A percentile compares a stretch with the other conserved stretches of the same genome.
Conservation (phyloP, 208 protist species). For the Leishmania turanica region DNA sequence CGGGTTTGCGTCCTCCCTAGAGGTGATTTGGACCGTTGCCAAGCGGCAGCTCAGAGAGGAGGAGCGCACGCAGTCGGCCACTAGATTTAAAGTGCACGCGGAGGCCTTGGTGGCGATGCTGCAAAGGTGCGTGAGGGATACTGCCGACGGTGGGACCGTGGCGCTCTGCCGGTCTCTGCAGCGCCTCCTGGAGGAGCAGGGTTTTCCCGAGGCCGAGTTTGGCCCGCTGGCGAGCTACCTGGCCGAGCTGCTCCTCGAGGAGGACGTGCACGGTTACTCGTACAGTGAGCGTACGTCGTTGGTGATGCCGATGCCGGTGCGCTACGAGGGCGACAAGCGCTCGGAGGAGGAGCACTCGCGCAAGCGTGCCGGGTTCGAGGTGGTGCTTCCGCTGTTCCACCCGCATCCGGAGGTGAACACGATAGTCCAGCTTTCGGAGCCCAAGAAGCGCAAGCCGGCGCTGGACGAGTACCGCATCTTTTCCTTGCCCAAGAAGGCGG, state of each 20-base stretch:
- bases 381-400: slow-evolving; percentile 61
- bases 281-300: slow-evolving; percentile 62
- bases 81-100: slow-evolving; percentile 9
- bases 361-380: slow-evolving; percentile 55
- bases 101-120: slow-evolving; percentile 6
- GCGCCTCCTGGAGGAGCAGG: slow-evolving; percentile 59
- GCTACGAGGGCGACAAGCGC: slow-evolving; percentile 76
- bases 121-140: slow-evolving; percentile 4
- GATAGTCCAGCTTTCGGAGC: slow-evolving; percentile 76
- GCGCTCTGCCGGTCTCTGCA: slow-evolving; percentile 38
- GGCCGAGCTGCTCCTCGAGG: slow-evolving; percentile 33
- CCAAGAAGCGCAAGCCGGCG: slow-evolving; percentile 57
- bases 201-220: slow-evolving; percentile 72
- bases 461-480: slow-evolving; percentile 89
- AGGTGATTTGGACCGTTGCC: slow-evolving; percentile 25
- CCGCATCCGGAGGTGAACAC: slow-evolving; percentile 78
- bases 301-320: slow-evolving; percentile 44
- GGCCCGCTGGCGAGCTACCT: slow-evolving; percentile 34
- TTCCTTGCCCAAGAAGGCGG: slow-evolving; percentile 83
- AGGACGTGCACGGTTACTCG: slow-evolving; percentile 66
- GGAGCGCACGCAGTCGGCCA: slow-evolving; percentile 9
- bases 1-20: slow-evolving; percentile 4
- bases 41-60: slow-evolving; percentile 21
- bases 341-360: slow-evolving; percentile 57
- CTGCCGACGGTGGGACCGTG: slow-evolving; percentile 6